Conservation (phyloP, 2,329 filamentous ascomycete species). For the Rutstroemia sp. region DNA sequence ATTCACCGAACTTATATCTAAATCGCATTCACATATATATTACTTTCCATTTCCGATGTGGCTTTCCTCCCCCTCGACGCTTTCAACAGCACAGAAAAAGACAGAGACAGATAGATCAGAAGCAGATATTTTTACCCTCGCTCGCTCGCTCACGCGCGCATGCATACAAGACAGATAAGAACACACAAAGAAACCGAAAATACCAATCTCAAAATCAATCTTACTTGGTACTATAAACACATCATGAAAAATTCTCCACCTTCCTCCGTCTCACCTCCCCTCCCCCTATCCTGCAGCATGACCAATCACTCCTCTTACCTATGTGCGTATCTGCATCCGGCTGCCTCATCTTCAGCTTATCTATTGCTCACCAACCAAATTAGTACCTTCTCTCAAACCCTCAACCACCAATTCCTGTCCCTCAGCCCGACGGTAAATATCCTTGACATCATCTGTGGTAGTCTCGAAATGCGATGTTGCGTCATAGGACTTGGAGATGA, state of each 20-base stretch:
- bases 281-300: no score
- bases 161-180: no score
- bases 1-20: no score
- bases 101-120: neutral
- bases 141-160: neutral
- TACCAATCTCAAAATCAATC: no score
- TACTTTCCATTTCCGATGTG: no score
- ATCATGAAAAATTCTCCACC: neutral
- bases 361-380: slow-evolving; percentile 62
- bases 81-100: neutral
- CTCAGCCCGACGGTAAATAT: slow-evolving; percentile 77
- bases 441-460: slow-evolving; percentile 79
- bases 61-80: no score
- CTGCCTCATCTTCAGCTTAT: neutral
- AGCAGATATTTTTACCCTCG: neutral
- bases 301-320: neutral
- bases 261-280: neutral
- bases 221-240: neutral
- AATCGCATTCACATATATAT: no score
- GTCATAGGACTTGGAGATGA: slow-evolving; percentile 98
- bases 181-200: no score
- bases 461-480: slow-evolving; percentile 98
- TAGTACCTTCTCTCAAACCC: slow-evolving; percentile 59
- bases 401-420: slow-evolving; percentile 61
- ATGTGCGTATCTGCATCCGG: neutral